Evolutionary conservation across 2,329 filamentous ascomycete genomes (phyloP).

Genomic region (Coniochaeta hoffmannii): DNA sequence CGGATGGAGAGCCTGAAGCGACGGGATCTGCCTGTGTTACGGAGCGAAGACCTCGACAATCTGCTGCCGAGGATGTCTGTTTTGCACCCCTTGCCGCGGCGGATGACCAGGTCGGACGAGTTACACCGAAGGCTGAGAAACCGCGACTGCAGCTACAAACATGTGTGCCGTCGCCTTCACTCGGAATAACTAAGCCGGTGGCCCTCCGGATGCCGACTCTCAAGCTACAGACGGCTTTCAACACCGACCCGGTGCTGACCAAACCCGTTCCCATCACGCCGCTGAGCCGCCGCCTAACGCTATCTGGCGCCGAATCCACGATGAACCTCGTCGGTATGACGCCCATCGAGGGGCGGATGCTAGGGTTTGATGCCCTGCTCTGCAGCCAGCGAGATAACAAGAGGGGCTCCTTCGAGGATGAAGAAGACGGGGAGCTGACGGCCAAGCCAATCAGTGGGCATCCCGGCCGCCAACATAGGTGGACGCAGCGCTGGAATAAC

Average conservation of each 20-base stretch:
- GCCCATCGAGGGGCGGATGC: not conserved
- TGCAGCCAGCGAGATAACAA: not conserved
- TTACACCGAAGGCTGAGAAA: not conserved
- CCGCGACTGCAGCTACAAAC: not conserved
- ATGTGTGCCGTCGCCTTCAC: not conserved
- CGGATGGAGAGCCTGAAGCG: not conserved
- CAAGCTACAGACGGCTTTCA: slow-evolving; percentile 9
- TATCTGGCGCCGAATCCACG: not conserved
- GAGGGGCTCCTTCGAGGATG: not conserved
- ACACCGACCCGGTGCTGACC: not conserved
- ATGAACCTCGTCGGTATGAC: not conserved
- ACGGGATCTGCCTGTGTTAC: not conserved
- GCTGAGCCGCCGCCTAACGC: not conserved
- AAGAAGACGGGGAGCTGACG: slow-evolving; percentile 15
- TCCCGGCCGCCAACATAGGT: not conserved
- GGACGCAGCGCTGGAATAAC: slow-evolving; percentile 2
- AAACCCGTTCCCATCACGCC: not conserved
- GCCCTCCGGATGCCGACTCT: slow-evolving; percentile 5
- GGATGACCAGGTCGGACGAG: not conserved
- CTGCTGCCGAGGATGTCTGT: not conserved
- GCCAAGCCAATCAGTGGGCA: slow-evolving; percentile 14
- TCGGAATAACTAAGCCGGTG: slow-evolving; percentile 3
- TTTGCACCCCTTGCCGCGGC: not conserved
- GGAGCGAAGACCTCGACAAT: not conserved
- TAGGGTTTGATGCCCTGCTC: not conserved